A percentile compares a stretch with the other conserved stretches of the same genome.
Conservation (phyloP, 1,139 yeast genomes). For the Debaryomyces coudertii region DNA sequence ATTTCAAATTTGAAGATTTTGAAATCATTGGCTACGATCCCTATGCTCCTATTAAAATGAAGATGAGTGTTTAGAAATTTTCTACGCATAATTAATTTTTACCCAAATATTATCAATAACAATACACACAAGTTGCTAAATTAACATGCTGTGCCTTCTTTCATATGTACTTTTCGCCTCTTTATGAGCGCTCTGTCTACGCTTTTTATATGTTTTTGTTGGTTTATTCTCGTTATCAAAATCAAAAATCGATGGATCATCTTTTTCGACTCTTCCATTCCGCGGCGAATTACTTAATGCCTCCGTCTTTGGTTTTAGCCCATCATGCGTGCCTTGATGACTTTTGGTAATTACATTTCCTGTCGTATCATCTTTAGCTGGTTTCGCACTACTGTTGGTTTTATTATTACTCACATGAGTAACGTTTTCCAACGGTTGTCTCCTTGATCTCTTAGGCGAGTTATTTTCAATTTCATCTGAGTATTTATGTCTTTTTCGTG, state of each 20-base stretch:
- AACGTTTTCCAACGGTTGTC: conserved; percentile 27
- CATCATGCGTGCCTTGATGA: not conserved
- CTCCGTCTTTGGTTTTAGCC: not conserved
- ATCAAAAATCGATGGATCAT: conserved; percentile 33
- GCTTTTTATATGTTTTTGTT: conserved; percentile 8
- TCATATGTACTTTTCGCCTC: not conserved
- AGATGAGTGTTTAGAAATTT: conserved; percentile 56
- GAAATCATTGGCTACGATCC: conserved; percentile 80
- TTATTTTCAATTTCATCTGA: not conserved
- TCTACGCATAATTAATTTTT: not conserved
- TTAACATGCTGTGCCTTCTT: conserved; percentile 11
- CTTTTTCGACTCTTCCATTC: not conserved
- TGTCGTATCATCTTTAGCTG: conserved; percentile 2
- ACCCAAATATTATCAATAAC: not conserved
- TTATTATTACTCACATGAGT: conserved; percentile 16
- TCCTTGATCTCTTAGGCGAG: conserved; percentile 11
- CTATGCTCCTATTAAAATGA: conserved; percentile 85
- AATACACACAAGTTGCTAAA: conserved; percentile 7
- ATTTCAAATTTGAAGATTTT: conserved; percentile 85
- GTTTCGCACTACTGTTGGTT: conserved; percentile 16
- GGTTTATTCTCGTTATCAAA: conserved; percentile 23
- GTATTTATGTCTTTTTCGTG: not conserved
- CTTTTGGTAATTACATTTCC: not conserved
- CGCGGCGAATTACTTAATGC: not conserved
- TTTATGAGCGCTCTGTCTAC: not conserved